Conservation (phyloP, 2,329 filamentous ascomycete species). For the Aspergillus candidus region DNA sequence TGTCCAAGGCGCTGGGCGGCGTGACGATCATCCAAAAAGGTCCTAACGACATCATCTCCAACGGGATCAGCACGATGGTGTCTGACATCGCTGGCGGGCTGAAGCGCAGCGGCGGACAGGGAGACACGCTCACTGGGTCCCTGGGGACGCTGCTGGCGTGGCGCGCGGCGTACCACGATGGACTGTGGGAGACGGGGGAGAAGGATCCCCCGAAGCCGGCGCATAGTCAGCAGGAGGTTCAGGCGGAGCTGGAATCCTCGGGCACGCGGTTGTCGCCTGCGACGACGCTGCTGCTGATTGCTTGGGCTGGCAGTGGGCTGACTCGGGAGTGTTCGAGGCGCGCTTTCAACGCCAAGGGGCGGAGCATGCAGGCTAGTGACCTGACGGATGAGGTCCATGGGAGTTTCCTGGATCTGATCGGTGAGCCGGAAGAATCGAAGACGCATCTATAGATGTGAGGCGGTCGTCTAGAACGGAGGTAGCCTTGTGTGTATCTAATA, state of each 20-base stretch:
- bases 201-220: slow-evolving; percentile 27
- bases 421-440: slow-evolving; percentile 54
- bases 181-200: slow-evolving; percentile 60
- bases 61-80: slow-evolving; percentile 67
- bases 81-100: slow-evolving; percentile 73
- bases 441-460: slow-evolving; percentile 22
- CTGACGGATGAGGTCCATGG: slow-evolving; percentile 82
- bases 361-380: slow-evolving; percentile 87
- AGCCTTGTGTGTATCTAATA: not conserved
- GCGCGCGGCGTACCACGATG: slow-evolving; percentile 78
- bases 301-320: slow-evolving; percentile 78
- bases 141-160: slow-evolving; percentile 85
- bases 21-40: slow-evolving; percentile 93
- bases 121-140: slow-evolving; percentile 86
- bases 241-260: slow-evolving; percentile 39
- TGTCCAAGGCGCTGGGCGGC: slow-evolving; percentile 73
- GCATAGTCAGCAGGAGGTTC: slow-evolving; percentile 37
- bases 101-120: slow-evolving; percentile 91
- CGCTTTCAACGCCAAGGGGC: slow-evolving; percentile 78
- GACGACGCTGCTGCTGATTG: slow-evolving; percentile 65
- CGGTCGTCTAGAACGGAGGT: too few species aligned
- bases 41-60: slow-evolving; percentile 70
- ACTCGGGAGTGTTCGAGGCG: slow-evolving; percentile 85
- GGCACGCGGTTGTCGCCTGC: slow-evolving; percentile 51
- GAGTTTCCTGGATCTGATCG: slow-evolving; percentile 74